Base-by-base conservation (phyloP, 805 yeast species). In the Ogataea naganishii region DNA sequence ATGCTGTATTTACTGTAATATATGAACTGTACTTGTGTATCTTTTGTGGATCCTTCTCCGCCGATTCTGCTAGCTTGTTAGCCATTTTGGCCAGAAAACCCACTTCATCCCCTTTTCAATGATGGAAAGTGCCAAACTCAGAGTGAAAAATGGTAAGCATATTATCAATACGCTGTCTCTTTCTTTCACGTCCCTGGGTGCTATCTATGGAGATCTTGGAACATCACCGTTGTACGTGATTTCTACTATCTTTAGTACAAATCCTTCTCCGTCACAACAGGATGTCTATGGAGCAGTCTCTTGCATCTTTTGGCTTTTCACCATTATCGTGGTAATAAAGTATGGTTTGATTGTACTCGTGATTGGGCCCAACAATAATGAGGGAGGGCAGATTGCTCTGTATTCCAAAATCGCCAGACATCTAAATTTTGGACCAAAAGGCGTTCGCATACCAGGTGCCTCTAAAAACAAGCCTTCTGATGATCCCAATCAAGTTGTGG, bases 301-400 rank as follows among this genome's bases (percentile, higher is more conserved):
- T 4, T 49, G 69, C 24, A 62, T 74, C 18, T 72, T 74, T 40
- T 74, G 75, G 66, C 35, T 69, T 3, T 69, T 74, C 44, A 63
- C 75, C 2, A 40, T 72, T 24, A 55, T 74, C 23, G 79, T 72
- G 5, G 58, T 72, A 26, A 26, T 63, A 44, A 74, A 74, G 42
- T 74, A 74, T 40, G 53, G 66, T 11, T 42, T 62, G 23, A 48
- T 74, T 29, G 78, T 72, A 7, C 53, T 72, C 27, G 39, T 43
- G 13, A 44, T 59, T 26, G 80, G 78, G 10, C 72, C 75, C 7
- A 70, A 72, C 46, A 62, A 69, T 26, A 75, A 75, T 26, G 77
- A 73, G 44, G 80, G 80, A 37, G 80, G 80, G 1, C 77, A 71
- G 36, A 65, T 74, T 20, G 80, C 80, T n/a, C 64, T 74, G 24